Base-by-base conservation (phyloP, 2,329 filamentous ascomycete genomes). In the Xylaria sp. region DNA sequence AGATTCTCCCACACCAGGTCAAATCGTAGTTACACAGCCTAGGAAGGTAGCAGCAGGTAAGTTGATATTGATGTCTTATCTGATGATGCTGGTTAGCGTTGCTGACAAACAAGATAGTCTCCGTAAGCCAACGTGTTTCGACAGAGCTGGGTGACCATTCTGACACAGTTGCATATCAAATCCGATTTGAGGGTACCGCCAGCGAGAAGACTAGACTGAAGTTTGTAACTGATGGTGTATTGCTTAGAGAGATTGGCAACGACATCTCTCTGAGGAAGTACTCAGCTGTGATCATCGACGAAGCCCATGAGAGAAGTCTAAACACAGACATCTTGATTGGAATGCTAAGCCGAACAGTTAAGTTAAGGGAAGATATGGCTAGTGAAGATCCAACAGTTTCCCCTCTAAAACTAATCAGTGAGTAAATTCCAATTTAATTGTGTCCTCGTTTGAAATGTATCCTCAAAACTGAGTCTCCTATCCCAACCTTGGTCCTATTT, bases 321-420 rank as follows among this genome's bases (percentile, higher is more conserved):
- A 98, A 99, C 76, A 99, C 96, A 0, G 96, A 99, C 77, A 96
- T 99, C 45, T 82, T 99, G n/a, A 94, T 99, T 71, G 96, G 96
- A 57, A 96, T 99, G 89, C 88, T 98, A 17, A 97, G 94, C 75
- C 89, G 95, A 75, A 94, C 98, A 38, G 92, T 97, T 54, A 93
- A 93, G 72, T 82, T 97, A 61, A 88, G 96, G 66, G 87, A 90
- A 60, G 88, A 93, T 44, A 86, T 97, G 81, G 87, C 88, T 7
- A 82, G 86, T 67, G 91, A 96, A 77, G 87, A 96, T 67, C 82
- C 90, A 0, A 86, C 87, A 0, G 81, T 92, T 31, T 90, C 89
- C 70, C 94, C 94, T 0, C 80, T 99, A 59, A 99, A 98, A 80
- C 85, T 99, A 9, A 88, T 99, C 66, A 97, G 67, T 69, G 27